Evolutionary conservation across 495 filamentous ascomycete genomes (phyloP).

Genomic region (Aspergillus coremiiformis): DNA sequence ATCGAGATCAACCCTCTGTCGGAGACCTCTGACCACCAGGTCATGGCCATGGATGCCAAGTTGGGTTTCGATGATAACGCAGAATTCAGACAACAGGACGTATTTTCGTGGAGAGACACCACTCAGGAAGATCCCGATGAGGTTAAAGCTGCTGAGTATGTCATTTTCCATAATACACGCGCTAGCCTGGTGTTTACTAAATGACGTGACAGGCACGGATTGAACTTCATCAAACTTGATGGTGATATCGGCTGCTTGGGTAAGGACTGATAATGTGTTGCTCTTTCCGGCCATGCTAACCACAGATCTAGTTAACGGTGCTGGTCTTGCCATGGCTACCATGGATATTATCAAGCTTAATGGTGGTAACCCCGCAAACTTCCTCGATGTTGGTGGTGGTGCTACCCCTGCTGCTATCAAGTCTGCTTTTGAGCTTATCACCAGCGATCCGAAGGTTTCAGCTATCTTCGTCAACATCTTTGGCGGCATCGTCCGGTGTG

Average conservation of each 20-base stretch:
- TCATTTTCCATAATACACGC: neutral
- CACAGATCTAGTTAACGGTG: conserved; percentile 68
- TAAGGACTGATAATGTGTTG: conserved; percentile 15
- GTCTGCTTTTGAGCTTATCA: conserved; percentile 96
- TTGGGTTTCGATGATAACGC: conserved; percentile 97
- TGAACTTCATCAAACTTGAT: conserved; percentile 99
- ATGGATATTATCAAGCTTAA: conserved; percentile 99
- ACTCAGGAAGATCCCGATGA: conserved; percentile 96
- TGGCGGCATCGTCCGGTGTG: conserved; percentile 95
- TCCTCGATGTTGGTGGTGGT: conserved; percentile 96
- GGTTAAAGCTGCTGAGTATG: conserved; percentile 85
- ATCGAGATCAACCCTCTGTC: conserved; percentile 99
- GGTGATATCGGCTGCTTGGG: conserved; percentile 95
- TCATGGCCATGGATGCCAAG: conserved; percentile 98
- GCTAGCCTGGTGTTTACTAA: conserved; percentile 9
- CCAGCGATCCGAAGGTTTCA: conserved; percentile 94
- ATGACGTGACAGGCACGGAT: conserved; percentile 46
- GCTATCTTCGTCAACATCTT: conserved; percentile 99
- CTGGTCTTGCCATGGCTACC: conserved; percentile 97
- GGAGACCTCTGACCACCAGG: conserved; percentile 94
- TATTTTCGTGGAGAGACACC: conserved; percentile 88
- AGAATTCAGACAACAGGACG: conserved; percentile 93
- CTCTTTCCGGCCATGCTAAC: conserved; percentile 15
- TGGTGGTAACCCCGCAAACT: conserved; percentile 92
- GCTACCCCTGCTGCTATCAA: conserved; percentile 95